Evolutionary conservation across 1,139 yeast genomes (phyloP), one percentile per base, ranked within the genome.

Genomic region (Maudiozyma humilis): DNA sequence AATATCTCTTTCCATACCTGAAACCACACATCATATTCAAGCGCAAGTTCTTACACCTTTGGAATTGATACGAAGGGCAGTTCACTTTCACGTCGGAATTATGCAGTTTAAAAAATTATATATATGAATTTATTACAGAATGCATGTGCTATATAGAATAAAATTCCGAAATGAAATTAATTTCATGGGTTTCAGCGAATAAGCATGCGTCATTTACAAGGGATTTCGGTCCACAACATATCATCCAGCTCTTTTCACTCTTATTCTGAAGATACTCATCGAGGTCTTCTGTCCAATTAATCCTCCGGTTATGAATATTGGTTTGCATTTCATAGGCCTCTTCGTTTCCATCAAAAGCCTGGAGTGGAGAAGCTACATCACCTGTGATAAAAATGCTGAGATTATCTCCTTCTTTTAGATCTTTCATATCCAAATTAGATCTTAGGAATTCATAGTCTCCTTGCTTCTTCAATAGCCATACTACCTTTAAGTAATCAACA

Each of bases 401-500:
- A 20, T 36, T 36, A 12, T 25, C 37, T 10, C 32, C 42, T 8
- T 32, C 13, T 10, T 25, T 20, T 7, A 40, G 18, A 17, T 33
- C 33, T 10, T n/a, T 25, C n/a, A 40, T 13, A 3, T 19, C 33
- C 6, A 23, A 32, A 5, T 17, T 37, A 35, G 20, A 45, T 39
- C 35, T 50, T 47, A 27, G 54, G 31, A 27, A 53, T 42, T 30
- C 50, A 45, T 20, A 52, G 34, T 57, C 57, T 7, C 47, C 37
- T 12, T 46, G 42, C 32, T 52, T 48, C 32, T 50, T 54, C 5
- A 59, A 50, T 35, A 59, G 42, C 66, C 66, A 62, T 13, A 57
- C 44, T 12, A 60, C 37, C 37, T 51, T 52, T 7, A 60, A 29
- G 34, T 48, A 51, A 18, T 49, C 47, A 20, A 51, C 44, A 25